phyloP scores from a whole-genome alignment of 208 protist species.

The Zelonia costaricensis region DNA sequence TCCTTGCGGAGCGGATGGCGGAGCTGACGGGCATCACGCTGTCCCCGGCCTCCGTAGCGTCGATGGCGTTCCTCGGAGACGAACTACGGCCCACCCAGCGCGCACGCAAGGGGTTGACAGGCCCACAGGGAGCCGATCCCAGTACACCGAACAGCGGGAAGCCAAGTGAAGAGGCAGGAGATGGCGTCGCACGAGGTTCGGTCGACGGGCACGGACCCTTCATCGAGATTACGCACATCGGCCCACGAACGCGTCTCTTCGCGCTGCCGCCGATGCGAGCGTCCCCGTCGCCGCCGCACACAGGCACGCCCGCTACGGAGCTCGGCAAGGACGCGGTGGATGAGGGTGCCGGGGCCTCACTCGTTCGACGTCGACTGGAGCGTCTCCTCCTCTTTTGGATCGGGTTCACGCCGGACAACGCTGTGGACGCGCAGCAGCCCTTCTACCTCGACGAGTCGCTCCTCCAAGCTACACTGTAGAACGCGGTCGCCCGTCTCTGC shows the following conservation, averaged over 20 bases:
- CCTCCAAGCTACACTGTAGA: neutral
- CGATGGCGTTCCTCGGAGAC: conserved; percentile 16
- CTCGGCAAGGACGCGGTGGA: neutral
- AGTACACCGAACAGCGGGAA: no score
- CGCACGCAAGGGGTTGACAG: neutral
- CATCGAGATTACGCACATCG: conserved; percentile 26
- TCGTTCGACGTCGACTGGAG: conserved; percentile 30
- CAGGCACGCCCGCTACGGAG: neutral
- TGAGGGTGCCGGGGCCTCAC: conserved; percentile 7
- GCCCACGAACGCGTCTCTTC: conserved; percentile 16
- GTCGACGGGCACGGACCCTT: no score
- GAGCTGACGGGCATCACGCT: conserved; percentile 56
- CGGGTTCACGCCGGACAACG: conserved; percentile 46
- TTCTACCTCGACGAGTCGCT: conserved; percentile 57
- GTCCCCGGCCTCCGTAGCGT: conserved; percentile 37
- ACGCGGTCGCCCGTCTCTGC: no score
- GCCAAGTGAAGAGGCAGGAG: no score
- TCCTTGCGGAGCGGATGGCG: conserved; percentile 52
- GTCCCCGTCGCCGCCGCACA: neutral
- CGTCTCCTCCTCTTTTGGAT: conserved; percentile 86
- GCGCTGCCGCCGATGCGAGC: neutral
- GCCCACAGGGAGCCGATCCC: no score
- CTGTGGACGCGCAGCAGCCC: conserved; percentile 46
- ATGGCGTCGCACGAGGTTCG: no score
- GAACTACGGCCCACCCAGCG: neutral